A percentile compares a stretch with the other conserved stretches of the same genome.
Evolutionary conservation across 148 eudicot genomes (phyloP).

Genomic region (Talinum fruticosum): DNA sequence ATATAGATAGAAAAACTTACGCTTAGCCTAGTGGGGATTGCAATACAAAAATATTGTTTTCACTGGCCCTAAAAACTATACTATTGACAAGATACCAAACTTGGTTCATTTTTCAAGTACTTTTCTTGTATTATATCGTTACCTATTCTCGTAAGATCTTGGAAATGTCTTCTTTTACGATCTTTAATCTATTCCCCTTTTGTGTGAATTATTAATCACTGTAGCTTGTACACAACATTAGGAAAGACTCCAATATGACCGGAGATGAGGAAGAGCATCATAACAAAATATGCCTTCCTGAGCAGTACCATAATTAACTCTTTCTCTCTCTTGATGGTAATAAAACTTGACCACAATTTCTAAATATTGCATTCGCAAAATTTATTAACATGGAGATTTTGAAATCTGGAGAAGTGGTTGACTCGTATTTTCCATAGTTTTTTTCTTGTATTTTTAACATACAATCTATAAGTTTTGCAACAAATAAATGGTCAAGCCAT

Average conservation of each 20-base stretch:
- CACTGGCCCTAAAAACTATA: background rate
- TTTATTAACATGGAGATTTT: background rate
- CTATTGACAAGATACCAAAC: background rate
- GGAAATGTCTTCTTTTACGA: background rate
- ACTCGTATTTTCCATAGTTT: background rate
- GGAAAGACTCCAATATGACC: background rate
- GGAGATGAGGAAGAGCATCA: background rate
- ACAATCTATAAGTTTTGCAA: background rate
- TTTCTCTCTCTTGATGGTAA: background rate
- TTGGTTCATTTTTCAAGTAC: conserved; percentile 1
- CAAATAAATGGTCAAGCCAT: background rate
- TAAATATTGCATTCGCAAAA: background rate
- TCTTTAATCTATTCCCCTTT: background rate
- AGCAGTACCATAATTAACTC: background rate
- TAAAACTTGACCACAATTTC: background rate
- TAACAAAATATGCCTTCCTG: background rate
- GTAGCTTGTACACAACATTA: background rate
- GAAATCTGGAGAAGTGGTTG: background rate
- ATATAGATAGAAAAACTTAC: background rate
- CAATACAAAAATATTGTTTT: background rate
- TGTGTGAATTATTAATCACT: background rate
- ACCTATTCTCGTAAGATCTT: background rate
- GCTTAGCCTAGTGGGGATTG: background rate
- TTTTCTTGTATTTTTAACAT: background rate
- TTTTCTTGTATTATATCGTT: background rate